Percentiles rank a stretch among this genome's conserved stretches.
phyloP scores from a whole-genome alignment of 2,329 filamentous ascomycete genomes.

The Alternaria brassicae region DNA sequence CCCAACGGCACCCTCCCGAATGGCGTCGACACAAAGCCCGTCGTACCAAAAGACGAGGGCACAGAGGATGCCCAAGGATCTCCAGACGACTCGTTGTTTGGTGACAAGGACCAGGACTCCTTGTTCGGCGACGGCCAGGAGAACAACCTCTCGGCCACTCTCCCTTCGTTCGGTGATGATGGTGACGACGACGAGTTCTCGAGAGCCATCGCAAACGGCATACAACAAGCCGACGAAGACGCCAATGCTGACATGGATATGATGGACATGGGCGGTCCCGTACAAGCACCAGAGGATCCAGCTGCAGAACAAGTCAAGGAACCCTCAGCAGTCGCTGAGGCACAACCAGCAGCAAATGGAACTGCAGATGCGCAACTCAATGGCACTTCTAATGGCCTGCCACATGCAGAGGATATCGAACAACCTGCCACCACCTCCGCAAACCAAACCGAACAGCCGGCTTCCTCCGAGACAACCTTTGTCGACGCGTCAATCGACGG shows the following conservation, averaged over 20 bases:
- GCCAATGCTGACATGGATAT: conserved; percentile 54
- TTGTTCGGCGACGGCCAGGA: conserved; percentile 79
- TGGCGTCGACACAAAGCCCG: conserved; percentile 40
- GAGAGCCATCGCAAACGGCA: conserved; percentile 68
- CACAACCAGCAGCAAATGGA: conserved; percentile 30
- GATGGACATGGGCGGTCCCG: conserved; percentile 54
- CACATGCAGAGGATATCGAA: conserved; percentile 58
- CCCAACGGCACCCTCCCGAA: conserved; percentile 62
- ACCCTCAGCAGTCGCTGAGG: conserved; percentile 19
- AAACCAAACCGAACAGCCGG: conserved; percentile 51
- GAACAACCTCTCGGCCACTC: conserved; percentile 53
- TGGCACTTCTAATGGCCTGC: conserved; percentile 56
- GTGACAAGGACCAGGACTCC: conserved; percentile 74
- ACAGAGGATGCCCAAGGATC: conserved; percentile 67
- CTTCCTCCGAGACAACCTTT: conserved; percentile 78
- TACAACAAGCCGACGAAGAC: conserved; percentile 55
- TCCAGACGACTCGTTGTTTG: conserved; percentile 82
- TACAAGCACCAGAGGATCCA: conserved; percentile 48
- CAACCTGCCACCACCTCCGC: conserved; percentile 22
- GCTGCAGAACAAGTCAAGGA: conserved; percentile 31
- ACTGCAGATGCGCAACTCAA: conserved; percentile 25
- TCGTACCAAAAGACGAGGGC: conserved; percentile 41
- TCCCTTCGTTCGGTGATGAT: conserved; percentile 71
- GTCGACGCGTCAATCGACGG: conserved; percentile 89
- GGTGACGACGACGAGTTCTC: conserved; percentile 87